Evolutionary conservation across 495 filamentous ascomycete species (phyloP).

Genomic region (Penicillium maclennaniae): DNA sequence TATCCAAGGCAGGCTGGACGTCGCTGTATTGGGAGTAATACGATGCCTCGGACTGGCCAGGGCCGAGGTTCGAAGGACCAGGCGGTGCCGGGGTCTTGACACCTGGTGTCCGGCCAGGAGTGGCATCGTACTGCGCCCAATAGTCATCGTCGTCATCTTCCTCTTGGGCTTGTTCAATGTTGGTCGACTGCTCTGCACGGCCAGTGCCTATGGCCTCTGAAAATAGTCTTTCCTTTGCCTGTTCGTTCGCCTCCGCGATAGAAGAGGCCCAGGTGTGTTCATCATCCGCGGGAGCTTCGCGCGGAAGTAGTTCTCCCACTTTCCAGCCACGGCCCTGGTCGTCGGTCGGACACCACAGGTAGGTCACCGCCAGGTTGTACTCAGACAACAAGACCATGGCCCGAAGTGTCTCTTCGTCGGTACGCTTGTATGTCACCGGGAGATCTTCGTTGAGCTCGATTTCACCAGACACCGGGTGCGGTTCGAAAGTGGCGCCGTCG

Average conservation of each 20-base stretch:
- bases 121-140: slow-evolving; percentile 91
- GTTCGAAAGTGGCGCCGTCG: slow-evolving; percentile 66
- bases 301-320: slow-evolving; percentile 70
- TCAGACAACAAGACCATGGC: slow-evolving; percentile 56
- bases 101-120: slow-evolving; percentile 71
- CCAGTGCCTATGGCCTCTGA: slow-evolving; percentile 36
- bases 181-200: slow-evolving; percentile 9
- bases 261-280: slow-evolving; percentile 47
- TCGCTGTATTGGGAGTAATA: slow-evolving; percentile 86
- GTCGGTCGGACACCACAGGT: slow-evolving; percentile 68
- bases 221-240: slow-evolving; percentile 32
- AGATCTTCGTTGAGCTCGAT: slow-evolving; percentile 71
- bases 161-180: slow-evolving; percentile 42
- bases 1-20: slow-evolving; percentile 89
- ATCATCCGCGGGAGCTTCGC: slow-evolving; percentile 39
- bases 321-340: slow-evolving; percentile 73
- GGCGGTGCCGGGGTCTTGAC: slow-evolving; percentile 58
- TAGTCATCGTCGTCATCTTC: slow-evolving; percentile 87
- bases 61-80: slow-evolving; percentile 26
- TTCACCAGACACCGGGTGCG: slow-evolving; percentile 89
- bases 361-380: slow-evolving; percentile 53
- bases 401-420: slow-evolving; percentile 86
- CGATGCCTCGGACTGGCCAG: slow-evolving; percentile 31
- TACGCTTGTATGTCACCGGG: slow-evolving; percentile 60
- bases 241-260: slow-evolving; percentile 51